Percentiles rank a stretch among this genome's conserved stretches.
Conservation (phyloP, 306 rosid species). For the Gillenia trifoliata region DNA sequence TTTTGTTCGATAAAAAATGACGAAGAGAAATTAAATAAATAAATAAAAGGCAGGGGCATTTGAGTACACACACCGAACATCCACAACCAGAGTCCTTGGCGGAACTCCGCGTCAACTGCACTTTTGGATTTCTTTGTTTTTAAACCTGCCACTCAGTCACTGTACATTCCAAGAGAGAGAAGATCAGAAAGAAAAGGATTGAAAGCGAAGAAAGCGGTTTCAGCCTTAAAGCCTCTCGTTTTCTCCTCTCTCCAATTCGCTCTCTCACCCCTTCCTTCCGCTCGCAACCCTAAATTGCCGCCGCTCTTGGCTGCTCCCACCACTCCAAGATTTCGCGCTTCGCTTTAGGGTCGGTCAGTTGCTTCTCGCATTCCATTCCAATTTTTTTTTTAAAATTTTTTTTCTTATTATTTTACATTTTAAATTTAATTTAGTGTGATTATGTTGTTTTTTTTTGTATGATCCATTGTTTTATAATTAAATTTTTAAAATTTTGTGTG, state of each 20-base stretch:
- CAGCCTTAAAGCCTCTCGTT: background rate
- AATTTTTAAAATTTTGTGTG: background rate
- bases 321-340: slow-evolving; percentile 24
- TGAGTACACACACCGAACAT: background rate
- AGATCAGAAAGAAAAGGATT: background rate
- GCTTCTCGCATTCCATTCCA: slow-evolving; percentile 11
- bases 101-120: slow-evolving; percentile 47
- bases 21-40: too few species aligned
- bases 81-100: slow-evolving; percentile 1
- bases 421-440: background rate
- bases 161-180: background rate
- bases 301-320: background rate
- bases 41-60: background rate
- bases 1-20: too few species aligned
- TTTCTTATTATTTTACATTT: background rate
- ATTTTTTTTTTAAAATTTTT: background rate
- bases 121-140: slow-evolving; percentile 26
- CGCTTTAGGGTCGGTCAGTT: slow-evolving; percentile 35
- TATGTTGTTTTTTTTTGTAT: background rate
- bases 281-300: background rate
- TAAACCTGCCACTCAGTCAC: background rate
- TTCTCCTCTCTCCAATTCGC: background rate
- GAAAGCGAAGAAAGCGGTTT: slow-evolving; percentile 17
- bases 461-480: background rate
- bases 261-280: background rate